A percentile compares a stretch with the other conserved stretches of the same genome.
phyloP scores from a whole-genome alignment of 2,329 filamentous ascomycete species.

The Fusarium globosum region DNA sequence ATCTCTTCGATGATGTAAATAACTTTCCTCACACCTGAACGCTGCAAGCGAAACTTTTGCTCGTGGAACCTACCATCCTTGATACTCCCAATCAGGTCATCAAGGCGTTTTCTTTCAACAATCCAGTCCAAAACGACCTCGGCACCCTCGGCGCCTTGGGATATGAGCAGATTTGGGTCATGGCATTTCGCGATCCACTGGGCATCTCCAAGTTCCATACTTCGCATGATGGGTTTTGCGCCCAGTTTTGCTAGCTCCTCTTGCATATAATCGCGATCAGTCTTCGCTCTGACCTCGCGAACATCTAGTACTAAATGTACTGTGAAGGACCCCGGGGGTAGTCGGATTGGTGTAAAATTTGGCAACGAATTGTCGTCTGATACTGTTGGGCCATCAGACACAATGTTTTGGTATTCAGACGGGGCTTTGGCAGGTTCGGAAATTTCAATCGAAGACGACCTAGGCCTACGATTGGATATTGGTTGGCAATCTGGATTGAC shows the following conservation, averaged over 20 bases:
- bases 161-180: conserved; percentile 65
- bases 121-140: conserved; percentile 85
- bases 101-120: conserved; percentile 81
- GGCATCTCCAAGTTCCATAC: conserved; percentile 78
- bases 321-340: conserved; percentile 74
- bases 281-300: conserved; percentile 78
- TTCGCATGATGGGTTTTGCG: conserved; percentile 72
- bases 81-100: conserved; percentile 83
- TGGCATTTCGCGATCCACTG: conserved; percentile 83
- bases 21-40: conserved; percentile 79
- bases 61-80: conserved; percentile 86
- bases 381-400: conserved; percentile 52
- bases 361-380: conserved; percentile 53
- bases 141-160: conserved; percentile 69
- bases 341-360: conserved; percentile 66
- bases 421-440: conserved; percentile 11
- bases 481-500: conserved; percentile 2
- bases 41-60: conserved; percentile 82
- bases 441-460: conserved; percentile 36
- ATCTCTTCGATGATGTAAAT: conserved; percentile 84
- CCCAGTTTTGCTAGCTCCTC: conserved; percentile 75
- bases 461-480: conserved; percentile 2
- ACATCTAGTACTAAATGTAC: conserved; percentile 79
- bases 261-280: conserved; percentile 81
- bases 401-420: conserved; percentile 52